Conservation (phyloP, 2,329 filamentous ascomycete genomes). For the Phyllachora maydis region DNA sequence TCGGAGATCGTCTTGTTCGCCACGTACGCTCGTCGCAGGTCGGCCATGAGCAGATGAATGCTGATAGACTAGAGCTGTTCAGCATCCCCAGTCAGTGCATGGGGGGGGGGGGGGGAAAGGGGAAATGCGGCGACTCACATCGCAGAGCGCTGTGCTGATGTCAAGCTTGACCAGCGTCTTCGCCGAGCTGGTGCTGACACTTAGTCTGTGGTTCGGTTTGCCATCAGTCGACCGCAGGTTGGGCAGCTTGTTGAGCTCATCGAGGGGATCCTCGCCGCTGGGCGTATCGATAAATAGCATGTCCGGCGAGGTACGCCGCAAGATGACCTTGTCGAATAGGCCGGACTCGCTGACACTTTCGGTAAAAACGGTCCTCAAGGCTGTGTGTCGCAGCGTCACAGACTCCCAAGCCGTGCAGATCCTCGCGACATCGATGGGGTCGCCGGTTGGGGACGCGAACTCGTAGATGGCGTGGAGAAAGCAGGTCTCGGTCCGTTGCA, state of each 20-base stretch:
- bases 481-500: conserved; percentile 17
- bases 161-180: conserved; percentile 27
- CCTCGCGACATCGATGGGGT: conserved; percentile 17
- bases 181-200: conserved; percentile 21
- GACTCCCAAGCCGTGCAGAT: conserved; percentile 28
- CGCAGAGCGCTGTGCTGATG: conserved; percentile 27
- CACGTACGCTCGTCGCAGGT: conserved; percentile 22
- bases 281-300: conserved; percentile 31
- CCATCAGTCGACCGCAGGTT: conserved; percentile 13
- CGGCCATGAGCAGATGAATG: conserved; percentile 22
- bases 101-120: too few relatives aligned
- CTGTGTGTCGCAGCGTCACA: conserved; percentile 20
- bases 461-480: conserved; percentile 26
- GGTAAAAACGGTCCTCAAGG: conserved; percentile 28
- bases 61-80: conserved; percentile 18
- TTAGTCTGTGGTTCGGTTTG: conserved; percentile 26
- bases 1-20: conserved; percentile 14
- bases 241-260: conserved; percentile 19
- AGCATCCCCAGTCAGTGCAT: too few relatives aligned
- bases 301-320: conserved; percentile 22
- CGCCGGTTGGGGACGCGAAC: conserved; percentile 15
- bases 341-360: conserved; percentile 25
- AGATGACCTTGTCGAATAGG: conserved; percentile 26
- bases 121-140: too few relatives aligned
- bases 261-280: conserved; percentile 14